Evolutionary conservation across 306 rosid genomes (phyloP).

Genomic region (Dryas octopetala): DNA sequence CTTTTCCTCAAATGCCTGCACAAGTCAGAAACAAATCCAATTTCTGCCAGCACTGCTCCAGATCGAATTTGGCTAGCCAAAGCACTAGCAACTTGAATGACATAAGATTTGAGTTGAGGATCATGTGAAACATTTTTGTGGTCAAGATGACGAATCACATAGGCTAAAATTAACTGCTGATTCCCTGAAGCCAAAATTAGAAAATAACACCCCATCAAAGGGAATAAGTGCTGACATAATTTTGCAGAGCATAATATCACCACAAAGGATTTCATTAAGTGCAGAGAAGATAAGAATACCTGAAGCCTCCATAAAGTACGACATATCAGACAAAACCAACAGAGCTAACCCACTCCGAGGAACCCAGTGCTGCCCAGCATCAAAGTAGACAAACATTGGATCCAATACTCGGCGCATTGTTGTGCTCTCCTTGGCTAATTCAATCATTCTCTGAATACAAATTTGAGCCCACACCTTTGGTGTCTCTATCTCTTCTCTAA

Average conservation of each 20-base stretch:
- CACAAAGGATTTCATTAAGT: not conserved
- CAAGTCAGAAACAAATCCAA: constrained; percentile 86
- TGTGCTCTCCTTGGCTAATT: constrained; percentile 86
- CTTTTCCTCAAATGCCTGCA: constrained; percentile 97
- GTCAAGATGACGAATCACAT: constrained; percentile 86
- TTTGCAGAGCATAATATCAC: not conserved
- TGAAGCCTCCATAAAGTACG: constrained; percentile 68
- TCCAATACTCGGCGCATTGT: constrained; percentile 88
- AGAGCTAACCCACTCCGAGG: constrained; percentile 74
- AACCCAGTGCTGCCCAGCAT: constrained; percentile 73
- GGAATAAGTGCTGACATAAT: not conserved
- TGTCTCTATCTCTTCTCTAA: constrained; percentile 80
- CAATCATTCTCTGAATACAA: constrained; percentile 88
- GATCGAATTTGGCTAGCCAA: constrained; percentile 81
- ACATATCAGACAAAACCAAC: constrained; percentile 76
- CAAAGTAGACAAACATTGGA: constrained; percentile 86
- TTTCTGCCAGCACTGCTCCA: constrained; percentile 58
- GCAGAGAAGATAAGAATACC: constrained; percentile 41
- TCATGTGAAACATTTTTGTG: constrained; percentile 85
- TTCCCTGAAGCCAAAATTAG: constrained; percentile 53
- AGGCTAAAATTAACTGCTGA: constrained; percentile 68
- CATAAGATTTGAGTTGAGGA: constrained; percentile 64
- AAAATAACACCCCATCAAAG: not conserved
- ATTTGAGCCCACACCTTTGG: constrained; percentile 92
- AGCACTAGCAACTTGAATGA: constrained; percentile 75